Conservation (phyloP, 2,329 filamentous ascomycete genomes). For the Zymoseptoria ardabiliae region DNA sequence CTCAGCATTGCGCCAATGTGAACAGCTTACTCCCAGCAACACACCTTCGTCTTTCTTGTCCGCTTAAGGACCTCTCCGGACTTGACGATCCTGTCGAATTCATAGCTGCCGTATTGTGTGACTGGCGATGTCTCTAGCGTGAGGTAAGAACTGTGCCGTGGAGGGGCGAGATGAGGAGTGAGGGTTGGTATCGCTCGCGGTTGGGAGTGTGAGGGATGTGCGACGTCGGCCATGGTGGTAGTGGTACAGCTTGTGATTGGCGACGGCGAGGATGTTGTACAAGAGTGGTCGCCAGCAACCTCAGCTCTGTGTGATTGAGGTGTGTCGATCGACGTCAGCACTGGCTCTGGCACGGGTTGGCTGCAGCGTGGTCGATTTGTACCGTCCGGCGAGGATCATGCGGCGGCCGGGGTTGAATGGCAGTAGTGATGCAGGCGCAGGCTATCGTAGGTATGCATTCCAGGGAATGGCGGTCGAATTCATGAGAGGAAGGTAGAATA, state of each 20-base stretch:
- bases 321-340: too few relatives aligned
- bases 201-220: conserved; percentile 2
- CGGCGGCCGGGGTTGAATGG: not conserved
- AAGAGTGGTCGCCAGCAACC: not conserved
- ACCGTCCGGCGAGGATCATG: not conserved
- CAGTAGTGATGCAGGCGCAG: not conserved
- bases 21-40: conserved; percentile 1
- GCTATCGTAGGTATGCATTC: not conserved
- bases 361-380: not conserved
- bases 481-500: not conserved
- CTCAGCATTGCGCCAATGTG: conserved; percentile 17
- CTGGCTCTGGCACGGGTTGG: too few relatives aligned
- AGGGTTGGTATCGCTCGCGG: conserved; percentile 4
- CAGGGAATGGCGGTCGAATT: not conserved
- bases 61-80: conserved; percentile 79
- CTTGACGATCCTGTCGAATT: conserved; percentile 90
- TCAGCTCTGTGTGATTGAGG: not conserved
- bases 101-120: conserved; percentile 91
- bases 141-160: conserved; percentile 25
- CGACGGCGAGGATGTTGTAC: not conserved
- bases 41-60: conserved; percentile 87
- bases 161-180: not conserved
- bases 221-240: conserved; percentile 21
- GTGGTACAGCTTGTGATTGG: not conserved
- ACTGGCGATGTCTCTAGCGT: conserved; percentile 68